Percentiles rank a stretch among this genome's conserved stretches.
Evolutionary conservation across 2,329 filamentous ascomycete species (phyloP).

Genomic region (Cryphonectria parasitica): DNA sequence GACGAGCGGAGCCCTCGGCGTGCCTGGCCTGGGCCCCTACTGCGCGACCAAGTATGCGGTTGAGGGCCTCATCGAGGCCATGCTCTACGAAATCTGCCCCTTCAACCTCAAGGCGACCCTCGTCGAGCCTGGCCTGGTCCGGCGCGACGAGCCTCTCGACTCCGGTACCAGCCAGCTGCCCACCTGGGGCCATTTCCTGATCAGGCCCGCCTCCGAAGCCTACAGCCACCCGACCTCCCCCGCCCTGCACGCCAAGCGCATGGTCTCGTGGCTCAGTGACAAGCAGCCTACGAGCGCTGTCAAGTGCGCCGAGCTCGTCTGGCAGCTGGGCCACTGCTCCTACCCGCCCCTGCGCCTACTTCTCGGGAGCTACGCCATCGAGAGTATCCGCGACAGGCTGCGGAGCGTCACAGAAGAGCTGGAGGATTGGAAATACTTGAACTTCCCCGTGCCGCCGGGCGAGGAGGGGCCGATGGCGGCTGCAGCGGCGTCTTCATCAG

Average conservation of each 20-base stretch:
- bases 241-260: slow-evolving; percentile 83
- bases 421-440: slow-evolving; percentile 89
- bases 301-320: slow-evolving; percentile 90
- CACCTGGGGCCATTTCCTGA: slow-evolving; percentile 88
- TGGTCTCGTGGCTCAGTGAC: slow-evolving; percentile 94
- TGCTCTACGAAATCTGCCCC: slow-evolving; percentile 90
- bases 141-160: slow-evolving; percentile 75
- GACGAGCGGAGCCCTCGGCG: slow-evolving; percentile 87
- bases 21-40: slow-evolving; percentile 90
- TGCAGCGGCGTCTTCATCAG: slow-evolving; percentile 30
- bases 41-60: slow-evolving; percentile 98
- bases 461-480: slow-evolving; percentile 31
- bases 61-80: slow-evolving; percentile 91
- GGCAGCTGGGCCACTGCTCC: slow-evolving; percentile 93
- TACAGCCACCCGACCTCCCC: slow-evolving; percentile 80
- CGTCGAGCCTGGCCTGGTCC: slow-evolving; percentile 86
- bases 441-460: slow-evolving; percentile 60
- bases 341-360: slow-evolving; percentile 86
- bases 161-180: slow-evolving; percentile 62
- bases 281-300: slow-evolving; percentile 90
- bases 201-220: slow-evolving; percentile 81
- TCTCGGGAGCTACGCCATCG: slow-evolving; percentile 92
- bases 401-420: slow-evolving; percentile 93
- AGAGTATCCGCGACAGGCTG: slow-evolving; percentile 89
- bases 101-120: slow-evolving; percentile 95